A percentile compares a stretch with the other conserved stretches of the same genome.
phyloP scores from a whole-genome alignment of 148 eudicot genomes.

The Vaccinium myrtillus region DNA sequence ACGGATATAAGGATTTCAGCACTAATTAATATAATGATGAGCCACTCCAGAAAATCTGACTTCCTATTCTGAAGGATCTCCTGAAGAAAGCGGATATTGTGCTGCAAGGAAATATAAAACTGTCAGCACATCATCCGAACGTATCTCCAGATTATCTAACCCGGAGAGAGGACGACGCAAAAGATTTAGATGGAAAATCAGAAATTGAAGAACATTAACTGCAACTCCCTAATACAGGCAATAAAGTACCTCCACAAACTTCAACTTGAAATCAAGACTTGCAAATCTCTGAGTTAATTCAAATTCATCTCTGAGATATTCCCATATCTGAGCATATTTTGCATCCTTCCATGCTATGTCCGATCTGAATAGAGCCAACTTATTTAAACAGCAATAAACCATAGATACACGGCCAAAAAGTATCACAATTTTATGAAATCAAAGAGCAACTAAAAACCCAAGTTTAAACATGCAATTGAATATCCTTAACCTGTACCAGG shows the following conservation, averaged over 20 bases:
- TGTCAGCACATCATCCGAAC: neutral
- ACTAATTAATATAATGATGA: slow-evolving; percentile 74
- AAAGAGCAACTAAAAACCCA: neutral
- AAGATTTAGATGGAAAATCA: neutral
- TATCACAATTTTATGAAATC: neutral
- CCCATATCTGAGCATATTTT: slow-evolving; percentile 98
- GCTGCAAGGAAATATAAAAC: slow-evolving; percentile 43
- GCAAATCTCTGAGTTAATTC: slow-evolving; percentile 97
- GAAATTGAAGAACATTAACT: neutral
- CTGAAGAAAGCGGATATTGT: slow-evolving; percentile 88
- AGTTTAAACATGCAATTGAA: neutral
- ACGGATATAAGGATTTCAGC: slow-evolving; percentile 86
- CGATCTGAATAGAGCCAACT: slow-evolving; percentile 51
- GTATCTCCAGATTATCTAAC: neutral
- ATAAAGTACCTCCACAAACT: slow-evolving; percentile 82
- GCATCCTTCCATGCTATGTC: slow-evolving; percentile 99
- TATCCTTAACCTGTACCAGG: neutral
- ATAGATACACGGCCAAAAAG: neutral
- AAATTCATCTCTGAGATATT: slow-evolving; percentile 92
- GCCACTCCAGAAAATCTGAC: slow-evolving; percentile 95
- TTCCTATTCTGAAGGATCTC: slow-evolving; percentile 93
- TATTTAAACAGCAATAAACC: slow-evolving; percentile 11
- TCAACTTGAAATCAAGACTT: slow-evolving; percentile 92
- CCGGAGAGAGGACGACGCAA: neutral
- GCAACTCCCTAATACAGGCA: neutral